Conservation (phyloP, 2,329 filamentous ascomycete genomes). For the Arachnopeziza araneosa region DNA sequence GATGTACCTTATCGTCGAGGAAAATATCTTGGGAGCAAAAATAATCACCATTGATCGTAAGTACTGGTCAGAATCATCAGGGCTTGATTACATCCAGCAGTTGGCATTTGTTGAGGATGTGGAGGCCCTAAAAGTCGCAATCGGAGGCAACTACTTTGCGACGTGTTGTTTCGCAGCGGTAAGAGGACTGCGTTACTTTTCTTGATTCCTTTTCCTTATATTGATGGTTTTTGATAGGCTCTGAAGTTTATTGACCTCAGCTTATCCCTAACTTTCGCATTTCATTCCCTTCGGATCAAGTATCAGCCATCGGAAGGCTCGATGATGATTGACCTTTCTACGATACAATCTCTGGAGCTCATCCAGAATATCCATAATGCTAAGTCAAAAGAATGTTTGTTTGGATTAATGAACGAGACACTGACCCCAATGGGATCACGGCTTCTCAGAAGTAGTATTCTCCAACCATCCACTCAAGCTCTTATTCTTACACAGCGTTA, state of each 20-base stretch:
- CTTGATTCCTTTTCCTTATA: slow-evolving; percentile 5
- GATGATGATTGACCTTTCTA: slow-evolving; percentile 93
- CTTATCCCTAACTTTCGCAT: slow-evolving; percentile 61
- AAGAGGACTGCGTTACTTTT: slow-evolving; percentile 30
- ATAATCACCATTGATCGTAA: slow-evolving; percentile 65
- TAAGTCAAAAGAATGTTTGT: slow-evolving; percentile 77
- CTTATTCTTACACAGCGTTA: slow-evolving; percentile 67
- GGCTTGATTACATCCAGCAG: slow-evolving; percentile 70
- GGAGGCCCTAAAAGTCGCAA: slow-evolving; percentile 72
- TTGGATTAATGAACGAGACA: slow-evolving; percentile 80
- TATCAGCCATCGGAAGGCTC: slow-evolving; percentile 86
- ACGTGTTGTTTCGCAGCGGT: slow-evolving; percentile 83
- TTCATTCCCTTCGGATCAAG: slow-evolving; percentile 77
- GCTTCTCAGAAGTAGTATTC: slow-evolving; percentile 75
- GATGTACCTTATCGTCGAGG: slow-evolving; percentile 67
- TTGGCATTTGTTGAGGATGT: slow-evolving; percentile 77
- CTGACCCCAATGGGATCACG: slow-evolving; percentile 83
- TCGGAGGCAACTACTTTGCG: slow-evolving; percentile 80
- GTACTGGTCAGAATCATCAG: slow-evolving; percentile 76
- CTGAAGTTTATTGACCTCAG: slow-evolving; percentile 75
- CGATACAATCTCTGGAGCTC: slow-evolving; percentile 80
- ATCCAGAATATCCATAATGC: slow-evolving; percentile 77
- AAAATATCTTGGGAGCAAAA: slow-evolving; percentile 58
- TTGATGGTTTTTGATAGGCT: slow-evolving; percentile 43
- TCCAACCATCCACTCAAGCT: slow-evolving; percentile 76